These are phyloP conservation scores for Paxillus ammoniavirescens DNA, from an alignment of 768 basidiomycete genomes.

Conservation along the genomic window DNA sequence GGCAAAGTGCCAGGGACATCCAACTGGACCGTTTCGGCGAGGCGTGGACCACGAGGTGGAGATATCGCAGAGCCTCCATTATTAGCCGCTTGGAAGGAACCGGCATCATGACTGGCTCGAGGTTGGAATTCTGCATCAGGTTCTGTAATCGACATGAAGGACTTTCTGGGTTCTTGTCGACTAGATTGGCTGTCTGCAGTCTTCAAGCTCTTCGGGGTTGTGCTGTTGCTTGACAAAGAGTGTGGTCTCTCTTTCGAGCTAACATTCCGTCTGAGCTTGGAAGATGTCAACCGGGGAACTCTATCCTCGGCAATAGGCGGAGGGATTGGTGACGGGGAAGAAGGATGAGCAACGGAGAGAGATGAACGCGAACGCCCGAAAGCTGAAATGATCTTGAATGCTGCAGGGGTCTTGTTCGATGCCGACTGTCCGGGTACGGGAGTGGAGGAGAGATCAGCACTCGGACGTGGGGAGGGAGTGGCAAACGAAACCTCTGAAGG, in stretches of 20 bases:
- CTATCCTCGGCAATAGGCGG: constrained; percentile 21
- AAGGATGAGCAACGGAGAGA: constrained; percentile 39
- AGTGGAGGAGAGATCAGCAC: constrained; percentile 41
- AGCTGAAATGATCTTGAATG: constrained; percentile 61
- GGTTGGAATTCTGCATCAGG: constrained; percentile 24
- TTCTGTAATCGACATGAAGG: constrained; percentile 33
- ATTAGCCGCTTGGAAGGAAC: constrained; percentile 11
- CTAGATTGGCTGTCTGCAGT: constrained; percentile 49
- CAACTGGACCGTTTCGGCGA: constrained; percentile 6
- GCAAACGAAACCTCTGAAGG: constrained; percentile 58
- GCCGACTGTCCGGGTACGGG: constrained; percentile 18
- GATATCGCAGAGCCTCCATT: constrained; percentile 3
- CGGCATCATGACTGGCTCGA: constrained; percentile 10
- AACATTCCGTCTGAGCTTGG: constrained; percentile 37
- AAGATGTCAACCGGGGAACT: constrained; percentile 27
- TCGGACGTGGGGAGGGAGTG: constrained; percentile 47
- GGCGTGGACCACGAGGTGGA: not conserved
- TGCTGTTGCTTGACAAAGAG: constrained; percentile 61
- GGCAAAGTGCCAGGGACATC: constrained; percentile 7
- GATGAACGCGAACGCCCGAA: constrained; percentile 68
- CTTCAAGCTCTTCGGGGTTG: constrained; percentile 55
- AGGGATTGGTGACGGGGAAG: constrained; percentile 29
- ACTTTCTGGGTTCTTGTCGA: constrained; percentile 36
- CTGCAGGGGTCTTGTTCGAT: constrained; percentile 48
- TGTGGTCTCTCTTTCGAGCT: constrained; percentile 46